Percentiles rank a stretch among this genome's conserved stretches.
These are phyloP conservation scores for Tulasnella sp. DNA, from an alignment of 768 basidiomycete species.

Conservation along the genomic window DNA sequence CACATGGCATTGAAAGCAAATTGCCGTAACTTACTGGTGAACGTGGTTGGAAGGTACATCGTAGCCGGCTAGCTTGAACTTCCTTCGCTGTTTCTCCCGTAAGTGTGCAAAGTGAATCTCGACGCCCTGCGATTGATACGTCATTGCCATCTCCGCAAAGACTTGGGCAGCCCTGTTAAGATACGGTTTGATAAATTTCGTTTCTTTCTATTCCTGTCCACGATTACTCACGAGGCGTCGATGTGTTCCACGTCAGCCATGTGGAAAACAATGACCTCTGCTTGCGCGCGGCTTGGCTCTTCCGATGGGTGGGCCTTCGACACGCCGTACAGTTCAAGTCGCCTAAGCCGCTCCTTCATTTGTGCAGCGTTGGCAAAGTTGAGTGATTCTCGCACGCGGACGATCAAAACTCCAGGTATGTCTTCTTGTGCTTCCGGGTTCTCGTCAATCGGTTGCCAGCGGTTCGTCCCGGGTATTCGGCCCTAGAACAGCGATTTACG, in stretches of 20 bases:
- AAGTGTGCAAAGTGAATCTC: constrained; percentile 33
- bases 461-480: constrained; percentile 75
- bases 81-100: constrained; percentile 26
- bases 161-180: constrained; percentile 69
- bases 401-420: constrained; percentile 72
- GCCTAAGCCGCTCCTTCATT: constrained; percentile 54
- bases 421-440: constrained; percentile 77
- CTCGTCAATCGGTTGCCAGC: constrained; percentile 87
- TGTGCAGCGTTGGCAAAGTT: constrained; percentile 97
- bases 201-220: neutral
- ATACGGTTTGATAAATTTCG: neutral
- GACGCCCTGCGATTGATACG: constrained; percentile 42
- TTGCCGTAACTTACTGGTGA: neutral
- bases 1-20: neutral
- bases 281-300: constrained; percentile 63
- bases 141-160: constrained; percentile 66
- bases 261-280: constrained; percentile 80
- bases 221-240: constrained; percentile 74
- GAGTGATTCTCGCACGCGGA: constrained; percentile 81
- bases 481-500: constrained; percentile 43
- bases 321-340: constrained; percentile 12
- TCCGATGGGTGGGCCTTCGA: constrained; percentile 56
- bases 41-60: neutral
- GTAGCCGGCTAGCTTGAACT: constrained; percentile 30
- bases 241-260: constrained; percentile 84